These are phyloP conservation scores for Teratosphaeria zuluensis DNA, from an alignment of 2,329 filamentous ascomycete genomes.

Conservation along the genomic window DNA sequence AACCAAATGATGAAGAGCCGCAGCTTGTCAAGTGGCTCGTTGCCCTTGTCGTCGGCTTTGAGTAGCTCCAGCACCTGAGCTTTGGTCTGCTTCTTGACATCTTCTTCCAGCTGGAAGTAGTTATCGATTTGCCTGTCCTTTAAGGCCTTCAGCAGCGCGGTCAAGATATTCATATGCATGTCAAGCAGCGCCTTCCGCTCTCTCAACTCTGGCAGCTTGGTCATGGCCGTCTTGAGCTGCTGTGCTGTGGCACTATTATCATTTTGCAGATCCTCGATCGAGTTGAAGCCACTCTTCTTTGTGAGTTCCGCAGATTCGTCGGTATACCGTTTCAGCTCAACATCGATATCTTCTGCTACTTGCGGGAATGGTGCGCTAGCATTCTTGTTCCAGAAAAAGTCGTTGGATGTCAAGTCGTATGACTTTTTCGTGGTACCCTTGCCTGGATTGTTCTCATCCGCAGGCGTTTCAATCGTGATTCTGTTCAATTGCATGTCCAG, in stretches of 20 bases:
- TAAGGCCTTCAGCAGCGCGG: slow-evolving; percentile 69
- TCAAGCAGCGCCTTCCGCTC: slow-evolving; percentile 89
- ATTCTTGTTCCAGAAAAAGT: slow-evolving; percentile 97
- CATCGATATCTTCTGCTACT: slow-evolving; percentile 91
- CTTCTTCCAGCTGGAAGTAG: slow-evolving; percentile 92
- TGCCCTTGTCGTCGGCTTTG: slow-evolving; percentile 71
- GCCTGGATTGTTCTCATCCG: slow-evolving; percentile 64
- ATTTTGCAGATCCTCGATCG: slow-evolving; percentile 84
- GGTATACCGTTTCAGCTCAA: slow-evolving; percentile 87
- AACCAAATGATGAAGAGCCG: slow-evolving; percentile 96
- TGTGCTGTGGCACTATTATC: slow-evolving; percentile 83
- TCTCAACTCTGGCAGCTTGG: slow-evolving; percentile 77
- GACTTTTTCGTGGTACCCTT: slow-evolving; percentile 75
- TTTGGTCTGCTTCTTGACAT: slow-evolving; percentile 83
- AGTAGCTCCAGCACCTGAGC: slow-evolving; percentile 79
- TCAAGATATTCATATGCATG: slow-evolving; percentile 98
- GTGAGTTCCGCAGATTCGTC: slow-evolving; percentile 91
- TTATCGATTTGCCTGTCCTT: slow-evolving; percentile 93
- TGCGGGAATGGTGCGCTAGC: slow-evolving; percentile 85
- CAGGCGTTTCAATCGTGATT: slow-evolving; percentile 79
- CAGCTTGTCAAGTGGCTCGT: slow-evolving; percentile 77
- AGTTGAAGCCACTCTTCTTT: slow-evolving; percentile 85
- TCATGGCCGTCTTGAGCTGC: slow-evolving; percentile 92
- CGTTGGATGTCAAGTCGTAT: slow-evolving; percentile 80
- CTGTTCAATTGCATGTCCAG: slow-evolving; percentile 77